phyloP scores from a whole-genome alignment of 2,329 filamentous ascomycete species.

The Claviceps paspali region DNA sequence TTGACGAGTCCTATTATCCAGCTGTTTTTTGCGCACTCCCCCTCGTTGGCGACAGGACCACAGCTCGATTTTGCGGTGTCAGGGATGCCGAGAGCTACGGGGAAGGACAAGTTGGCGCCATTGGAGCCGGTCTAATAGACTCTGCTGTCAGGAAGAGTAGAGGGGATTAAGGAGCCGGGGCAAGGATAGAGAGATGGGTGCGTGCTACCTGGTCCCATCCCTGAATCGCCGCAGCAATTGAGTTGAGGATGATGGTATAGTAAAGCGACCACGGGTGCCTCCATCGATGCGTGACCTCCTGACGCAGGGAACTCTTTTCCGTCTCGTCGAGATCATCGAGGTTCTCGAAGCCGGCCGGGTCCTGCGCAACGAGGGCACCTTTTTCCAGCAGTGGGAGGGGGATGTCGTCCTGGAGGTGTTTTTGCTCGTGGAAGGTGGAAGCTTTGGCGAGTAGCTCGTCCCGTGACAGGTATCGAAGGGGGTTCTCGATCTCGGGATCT shows the following conservation, averaged over 20 bases:
- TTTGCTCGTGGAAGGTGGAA: slow-evolving; percentile 34
- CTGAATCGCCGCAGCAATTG: slow-evolving; percentile 39
- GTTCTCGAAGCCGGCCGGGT: slow-evolving; percentile 18
- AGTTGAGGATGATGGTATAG: slow-evolving; percentile 34
- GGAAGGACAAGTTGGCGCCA: slow-evolving; percentile 33
- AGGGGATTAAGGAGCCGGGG: too few relatives aligned
- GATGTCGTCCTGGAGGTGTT: slow-evolving; percentile 29
- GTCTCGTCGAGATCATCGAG: slow-evolving; percentile 15
- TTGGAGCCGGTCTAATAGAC: slow-evolving; percentile 26
- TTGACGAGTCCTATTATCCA: slow-evolving; percentile 51
- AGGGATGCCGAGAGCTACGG: slow-evolving; percentile 26
- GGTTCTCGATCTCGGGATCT: slow-evolving; percentile 25
- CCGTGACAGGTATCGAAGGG: slow-evolving; percentile 33
- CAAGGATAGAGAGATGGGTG: too few relatives aligned
- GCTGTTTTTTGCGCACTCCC: slow-evolving; percentile 28
- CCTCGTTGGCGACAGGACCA: slow-evolving; percentile 18
- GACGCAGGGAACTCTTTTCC: slow-evolving; percentile 24
- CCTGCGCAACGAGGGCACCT: slow-evolving; percentile 21
- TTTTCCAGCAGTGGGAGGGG: slow-evolving; percentile 23
- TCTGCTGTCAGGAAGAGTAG: not conserved
- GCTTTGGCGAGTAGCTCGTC: slow-evolving; percentile 38
- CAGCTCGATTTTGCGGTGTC: slow-evolving; percentile 16
- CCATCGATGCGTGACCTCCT: slow-evolving; percentile 44
- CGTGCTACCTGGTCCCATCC: slow-evolving; percentile 24
- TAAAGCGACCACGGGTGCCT: slow-evolving; percentile 34